Evolutionary conservation across 805 yeast species (phyloP).

Genomic region (Saccharomycopsis oosterbeekiorum): DNA sequence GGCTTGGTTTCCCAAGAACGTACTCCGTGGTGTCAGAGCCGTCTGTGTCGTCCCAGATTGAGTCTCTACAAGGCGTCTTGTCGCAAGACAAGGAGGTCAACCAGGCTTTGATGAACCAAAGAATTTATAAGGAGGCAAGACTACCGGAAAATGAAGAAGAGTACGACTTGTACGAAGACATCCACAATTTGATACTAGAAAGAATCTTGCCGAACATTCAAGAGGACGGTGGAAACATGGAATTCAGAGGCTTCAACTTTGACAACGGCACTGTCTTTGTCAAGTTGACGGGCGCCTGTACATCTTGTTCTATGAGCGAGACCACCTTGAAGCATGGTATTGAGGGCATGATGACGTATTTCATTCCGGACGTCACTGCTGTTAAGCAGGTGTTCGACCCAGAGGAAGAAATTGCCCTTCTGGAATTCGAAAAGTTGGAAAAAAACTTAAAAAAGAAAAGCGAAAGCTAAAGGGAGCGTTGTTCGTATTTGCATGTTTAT

Average conservation of each 20-base stretch:
- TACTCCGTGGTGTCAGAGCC: background rate
- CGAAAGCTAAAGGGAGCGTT: too few relatives aligned
- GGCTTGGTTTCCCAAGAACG: background rate
- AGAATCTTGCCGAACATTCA: conserved; percentile 96
- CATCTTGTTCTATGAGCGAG: conserved; percentile 82
- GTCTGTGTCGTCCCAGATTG: background rate
- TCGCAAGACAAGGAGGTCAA: background rate
- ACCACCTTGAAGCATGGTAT: conserved; percentile 93
- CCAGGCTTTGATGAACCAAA: conserved; percentile 8
- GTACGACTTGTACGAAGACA: conserved; percentile 24
- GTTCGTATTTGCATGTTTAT: too few relatives aligned
- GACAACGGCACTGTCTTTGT: conserved; percentile 81
- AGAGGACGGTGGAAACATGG: conserved; percentile 98
- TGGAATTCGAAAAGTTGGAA: conserved; percentile 81
- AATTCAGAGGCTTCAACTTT: conserved; percentile 76
- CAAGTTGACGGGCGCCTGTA: conserved; percentile 91
- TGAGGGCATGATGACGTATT: conserved; percentile 94
- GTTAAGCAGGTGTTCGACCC: conserved; percentile 85
- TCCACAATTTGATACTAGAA: conserved; percentile 85
- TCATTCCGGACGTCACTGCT: conserved; percentile 87
- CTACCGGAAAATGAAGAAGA: conserved; percentile 14
- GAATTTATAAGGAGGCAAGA: conserved; percentile 15
- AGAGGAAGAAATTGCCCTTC: conserved; percentile 61
- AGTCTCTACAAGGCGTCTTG: background rate
- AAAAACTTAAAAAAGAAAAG: conserved; percentile 25